Percentiles rank a stretch among this genome's conserved stretches.
Evolutionary conservation across 805 yeast genomes (phyloP).

Genomic region (Saturnispora saitoi): DNA sequence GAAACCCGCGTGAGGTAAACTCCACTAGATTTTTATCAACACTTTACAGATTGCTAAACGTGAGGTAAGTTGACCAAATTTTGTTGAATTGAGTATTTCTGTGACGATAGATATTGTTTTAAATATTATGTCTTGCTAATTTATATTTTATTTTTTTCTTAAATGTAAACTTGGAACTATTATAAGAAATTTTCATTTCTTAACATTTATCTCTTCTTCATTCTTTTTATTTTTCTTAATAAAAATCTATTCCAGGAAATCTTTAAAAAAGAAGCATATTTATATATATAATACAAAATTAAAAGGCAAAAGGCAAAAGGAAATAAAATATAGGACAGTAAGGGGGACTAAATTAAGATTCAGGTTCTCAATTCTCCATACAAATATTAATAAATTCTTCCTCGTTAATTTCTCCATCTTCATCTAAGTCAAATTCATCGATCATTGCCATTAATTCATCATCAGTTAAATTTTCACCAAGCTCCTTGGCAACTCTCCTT

Average conservation of each 20-base stretch:
- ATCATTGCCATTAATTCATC: conserved; percentile 95
- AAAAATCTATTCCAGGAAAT: too few species aligned
- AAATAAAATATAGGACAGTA: too few species aligned
- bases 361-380: conserved; percentile 55
- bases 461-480: conserved; percentile 87
- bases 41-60: background rate
- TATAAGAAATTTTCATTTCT: too few species aligned
- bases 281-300: background rate
- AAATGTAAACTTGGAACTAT: too few species aligned
- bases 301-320: background rate
- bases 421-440: conserved; percentile 92
- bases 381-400: conserved; percentile 87
- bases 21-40: background rate
- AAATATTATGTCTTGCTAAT: too few species aligned
- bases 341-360: background rate
- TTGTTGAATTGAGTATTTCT: background rate
- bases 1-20: conserved; percentile 1
- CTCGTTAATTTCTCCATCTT: conserved; percentile 89
- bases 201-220: too few species aligned
- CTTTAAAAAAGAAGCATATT: background rate
- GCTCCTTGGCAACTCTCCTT: conserved; percentile 81
- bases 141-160: too few species aligned
- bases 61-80: background rate
- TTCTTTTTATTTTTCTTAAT: too few species aligned
- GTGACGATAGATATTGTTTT: background rate